These are phyloP conservation scores for Lupinus albus DNA, from an alignment of 306 rosid genomes.

Conservation along the genomic window DNA sequence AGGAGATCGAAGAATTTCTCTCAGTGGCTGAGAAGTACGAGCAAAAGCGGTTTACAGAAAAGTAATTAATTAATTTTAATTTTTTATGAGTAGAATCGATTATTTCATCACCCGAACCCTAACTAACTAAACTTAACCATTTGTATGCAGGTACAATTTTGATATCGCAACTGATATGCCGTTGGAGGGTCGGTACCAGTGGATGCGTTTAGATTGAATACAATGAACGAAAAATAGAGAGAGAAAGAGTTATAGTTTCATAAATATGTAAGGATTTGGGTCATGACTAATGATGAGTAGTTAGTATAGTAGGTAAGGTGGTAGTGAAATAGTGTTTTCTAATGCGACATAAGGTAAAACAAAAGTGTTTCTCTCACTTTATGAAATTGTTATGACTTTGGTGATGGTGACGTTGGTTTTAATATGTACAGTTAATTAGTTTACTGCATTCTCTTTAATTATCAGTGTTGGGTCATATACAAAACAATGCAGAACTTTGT, in stretches of 20 bases:
- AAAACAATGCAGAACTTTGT: too few species aligned
- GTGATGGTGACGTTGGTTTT: constrained; percentile 24
- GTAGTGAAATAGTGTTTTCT: constrained; percentile 36
- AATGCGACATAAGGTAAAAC: constrained; percentile 52
- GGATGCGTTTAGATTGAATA: constrained; percentile 77
- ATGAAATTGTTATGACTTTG: neutral
- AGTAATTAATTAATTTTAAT: constrained; percentile 51
- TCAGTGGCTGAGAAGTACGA: constrained; percentile 73
- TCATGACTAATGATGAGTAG: neutral
- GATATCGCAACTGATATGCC: constrained; percentile 83
- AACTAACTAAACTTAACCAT: constrained; percentile 59
- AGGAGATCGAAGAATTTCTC: constrained; percentile 83
- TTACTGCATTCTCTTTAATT: neutral
- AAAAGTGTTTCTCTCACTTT: neutral
- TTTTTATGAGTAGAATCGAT: too few species aligned
- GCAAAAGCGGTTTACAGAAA: constrained; percentile 72
- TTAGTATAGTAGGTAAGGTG: neutral
- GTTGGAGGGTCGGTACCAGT: constrained; percentile 84
- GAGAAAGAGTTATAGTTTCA: constrained; percentile 3
- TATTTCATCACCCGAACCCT: constrained; percentile 29
- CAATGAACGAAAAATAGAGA: constrained; percentile 1
- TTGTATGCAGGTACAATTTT: constrained; percentile 82
- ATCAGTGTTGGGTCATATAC: constrained; percentile 14
- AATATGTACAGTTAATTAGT: constrained; percentile 9
- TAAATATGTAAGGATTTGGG: neutral